Percentiles rank a stretch among this genome's conserved stretches.
Evolutionary conservation across 257 asterid genomes (phyloP).

Genomic region (Przewalskia tangutica): DNA sequence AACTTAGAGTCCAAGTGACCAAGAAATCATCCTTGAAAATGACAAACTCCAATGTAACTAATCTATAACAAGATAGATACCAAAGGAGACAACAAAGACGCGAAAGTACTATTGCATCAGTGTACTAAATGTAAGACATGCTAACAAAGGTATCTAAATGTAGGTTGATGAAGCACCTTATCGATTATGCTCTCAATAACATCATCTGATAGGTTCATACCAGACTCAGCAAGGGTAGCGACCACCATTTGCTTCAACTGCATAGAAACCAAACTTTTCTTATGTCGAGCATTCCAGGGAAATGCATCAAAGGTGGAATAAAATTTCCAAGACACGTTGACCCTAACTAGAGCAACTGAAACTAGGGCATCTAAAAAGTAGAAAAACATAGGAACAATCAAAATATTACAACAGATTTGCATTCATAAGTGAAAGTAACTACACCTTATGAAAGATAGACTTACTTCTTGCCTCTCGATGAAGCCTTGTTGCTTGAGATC

Average conservation of each 20-base stretch:
- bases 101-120: neutral
- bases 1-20: neutral
- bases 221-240: constrained; percentile 94
- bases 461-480: constrained; percentile 84
- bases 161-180: constrained; percentile 30
- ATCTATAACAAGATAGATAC: neutral
- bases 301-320: neutral
- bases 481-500: constrained; percentile 92
- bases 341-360: neutral
- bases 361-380: neutral
- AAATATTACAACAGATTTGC: neutral
- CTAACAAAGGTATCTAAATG: neutral
- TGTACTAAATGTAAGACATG: neutral
- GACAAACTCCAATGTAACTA: neutral
- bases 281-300: neutral
- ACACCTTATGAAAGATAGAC: neutral
- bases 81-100: neutral
- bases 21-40: neutral
- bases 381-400: neutral
- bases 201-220: constrained; percentile 87
- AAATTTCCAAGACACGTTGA: neutral
- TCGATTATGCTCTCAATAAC: constrained; percentile 75
- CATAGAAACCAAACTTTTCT: neutral
- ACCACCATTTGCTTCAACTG: constrained; percentile 97
- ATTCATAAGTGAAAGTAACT: neutral